Conservation (phyloP, 768 basidiomycete genomes). For the Podaxis mareebaensis region DNA sequence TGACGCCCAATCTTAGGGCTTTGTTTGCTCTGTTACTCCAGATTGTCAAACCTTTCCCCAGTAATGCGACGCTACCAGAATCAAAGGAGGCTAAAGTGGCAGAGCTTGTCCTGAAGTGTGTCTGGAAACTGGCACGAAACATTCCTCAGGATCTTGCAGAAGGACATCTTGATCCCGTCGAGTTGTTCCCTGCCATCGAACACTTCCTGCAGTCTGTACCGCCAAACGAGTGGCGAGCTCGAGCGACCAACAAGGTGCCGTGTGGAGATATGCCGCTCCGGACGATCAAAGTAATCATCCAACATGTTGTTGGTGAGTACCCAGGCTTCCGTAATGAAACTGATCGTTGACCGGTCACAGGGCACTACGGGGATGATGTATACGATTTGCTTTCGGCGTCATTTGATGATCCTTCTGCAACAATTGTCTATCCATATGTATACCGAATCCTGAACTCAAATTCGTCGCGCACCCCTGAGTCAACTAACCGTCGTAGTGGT, state of each 20-base stretch:
- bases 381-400: conserved; percentile 89
- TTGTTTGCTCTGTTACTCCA: conserved; percentile 82
- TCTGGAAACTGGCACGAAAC: conserved; percentile 96
- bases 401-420: conserved; percentile 97
- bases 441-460: conserved; percentile 85
- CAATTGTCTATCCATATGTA: conserved; percentile 94
- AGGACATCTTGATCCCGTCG: conserved; percentile 78
- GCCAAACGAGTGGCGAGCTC: conserved; percentile 93
- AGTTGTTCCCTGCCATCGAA: conserved; percentile 90
- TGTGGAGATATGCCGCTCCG: conserved; percentile 97
- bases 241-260: conserved; percentile 88
- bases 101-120: conserved; percentile 91
- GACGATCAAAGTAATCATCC: conserved; percentile 97
- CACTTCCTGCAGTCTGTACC: conserved; percentile 91
- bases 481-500: conserved; percentile 33
- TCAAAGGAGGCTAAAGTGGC: conserved; percentile 87
- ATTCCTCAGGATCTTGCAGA: conserved; percentile 90
- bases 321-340: neutral
- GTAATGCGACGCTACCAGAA: conserved; percentile 66
- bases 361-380: conserved; percentile 83
- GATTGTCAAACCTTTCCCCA: conserved; percentile 82
- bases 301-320: conserved; percentile 90
- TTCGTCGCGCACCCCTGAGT: conserved; percentile 44
- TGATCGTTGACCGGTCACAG: conserved; percentile 35
- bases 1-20: conserved; percentile 42